Conservation (phyloP, 2,329 filamentous ascomycete genomes). For the Coniochaeta hoffmannii region DNA sequence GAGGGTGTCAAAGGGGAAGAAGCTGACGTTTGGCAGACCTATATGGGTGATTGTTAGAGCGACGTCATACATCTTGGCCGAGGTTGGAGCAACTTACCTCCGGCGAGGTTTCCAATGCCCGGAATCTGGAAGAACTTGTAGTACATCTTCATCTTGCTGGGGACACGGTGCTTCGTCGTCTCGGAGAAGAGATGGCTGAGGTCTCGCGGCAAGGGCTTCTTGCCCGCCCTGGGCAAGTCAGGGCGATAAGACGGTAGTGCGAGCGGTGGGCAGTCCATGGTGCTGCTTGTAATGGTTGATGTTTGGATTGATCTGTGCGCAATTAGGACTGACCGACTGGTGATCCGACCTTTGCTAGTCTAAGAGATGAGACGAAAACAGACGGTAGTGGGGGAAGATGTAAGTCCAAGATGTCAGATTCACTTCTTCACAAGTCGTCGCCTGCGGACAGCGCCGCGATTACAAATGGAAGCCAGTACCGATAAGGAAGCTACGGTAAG, state of each 20-base stretch:
- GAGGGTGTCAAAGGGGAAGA: slow-evolving; percentile 88
- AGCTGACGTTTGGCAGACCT: slow-evolving; percentile 74
- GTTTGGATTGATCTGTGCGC: neutral
- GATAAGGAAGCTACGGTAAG: neutral
- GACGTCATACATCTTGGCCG: neutral
- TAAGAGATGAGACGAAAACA: neutral
- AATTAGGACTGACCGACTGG: neutral
- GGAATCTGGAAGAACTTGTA: slow-evolving; percentile 76
- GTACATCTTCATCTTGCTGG: slow-evolving; percentile 68
- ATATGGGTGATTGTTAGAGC: neutral
- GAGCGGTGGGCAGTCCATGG: neutral
- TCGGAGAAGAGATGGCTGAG: slow-evolving; percentile 73
- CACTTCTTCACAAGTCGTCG: neutral
- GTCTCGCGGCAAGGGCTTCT: slow-evolving; percentile 52
- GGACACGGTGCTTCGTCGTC: slow-evolving; percentile 54
- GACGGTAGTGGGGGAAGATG: neutral
- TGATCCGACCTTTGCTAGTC: neutral
- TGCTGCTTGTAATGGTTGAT: neutral
- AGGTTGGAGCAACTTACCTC: slow-evolving; percentile 37
- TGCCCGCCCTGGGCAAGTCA: slow-evolving; percentile 4
- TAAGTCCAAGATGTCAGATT: neutral
- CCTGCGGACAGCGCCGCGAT: neutral
- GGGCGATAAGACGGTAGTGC: neutral
- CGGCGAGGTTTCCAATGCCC: slow-evolving; percentile 54
- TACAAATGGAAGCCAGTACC: neutral